A percentile compares a stretch with the other conserved stretches of the same genome.
Evolutionary conservation across 139 green algal species (phyloP).

Genomic region (Zygnema circumcarinatum): DNA sequence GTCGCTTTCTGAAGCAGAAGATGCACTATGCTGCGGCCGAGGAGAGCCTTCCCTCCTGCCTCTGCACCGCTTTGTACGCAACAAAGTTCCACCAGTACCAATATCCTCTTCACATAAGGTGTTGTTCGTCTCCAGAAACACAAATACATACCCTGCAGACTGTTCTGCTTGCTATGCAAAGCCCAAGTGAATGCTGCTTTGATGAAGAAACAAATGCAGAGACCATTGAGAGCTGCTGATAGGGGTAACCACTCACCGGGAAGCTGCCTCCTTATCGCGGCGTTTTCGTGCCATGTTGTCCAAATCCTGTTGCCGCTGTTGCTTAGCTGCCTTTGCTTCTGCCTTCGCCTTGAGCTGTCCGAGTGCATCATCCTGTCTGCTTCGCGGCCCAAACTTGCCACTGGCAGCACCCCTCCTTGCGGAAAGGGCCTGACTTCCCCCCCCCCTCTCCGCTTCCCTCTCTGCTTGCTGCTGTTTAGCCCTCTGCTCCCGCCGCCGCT

Average conservation of each 20-base stretch:
- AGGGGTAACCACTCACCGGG: too few relatives aligned
- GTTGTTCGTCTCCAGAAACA: background rate
- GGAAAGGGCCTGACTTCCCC: background rate
- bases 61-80: conserved; percentile 2
- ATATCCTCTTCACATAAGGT: background rate
- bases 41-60: conserved; percentile 4
- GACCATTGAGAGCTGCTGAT: too few relatives aligned
- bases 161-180: background rate
- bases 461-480: background rate
- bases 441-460: background rate
- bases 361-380: conserved; percentile 22
- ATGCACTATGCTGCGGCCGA: background rate
- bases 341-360: conserved; percentile 10
- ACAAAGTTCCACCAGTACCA: background rate
- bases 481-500: background rate
- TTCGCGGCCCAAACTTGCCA: background rate
- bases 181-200: background rate
- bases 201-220: too few relatives aligned
- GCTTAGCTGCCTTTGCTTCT: conserved; percentile 40
- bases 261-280: conserved; percentile 9
- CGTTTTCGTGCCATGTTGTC: conserved; percentile 1
- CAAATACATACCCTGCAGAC: too few relatives aligned
- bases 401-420: background rate
- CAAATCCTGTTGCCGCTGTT: conserved; percentile 17
- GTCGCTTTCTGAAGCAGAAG: background rate